These are phyloP conservation scores for Nicotiana tomentosiformis DNA, from an alignment of 257 asterid species.

Conservation along the genomic window DNA sequence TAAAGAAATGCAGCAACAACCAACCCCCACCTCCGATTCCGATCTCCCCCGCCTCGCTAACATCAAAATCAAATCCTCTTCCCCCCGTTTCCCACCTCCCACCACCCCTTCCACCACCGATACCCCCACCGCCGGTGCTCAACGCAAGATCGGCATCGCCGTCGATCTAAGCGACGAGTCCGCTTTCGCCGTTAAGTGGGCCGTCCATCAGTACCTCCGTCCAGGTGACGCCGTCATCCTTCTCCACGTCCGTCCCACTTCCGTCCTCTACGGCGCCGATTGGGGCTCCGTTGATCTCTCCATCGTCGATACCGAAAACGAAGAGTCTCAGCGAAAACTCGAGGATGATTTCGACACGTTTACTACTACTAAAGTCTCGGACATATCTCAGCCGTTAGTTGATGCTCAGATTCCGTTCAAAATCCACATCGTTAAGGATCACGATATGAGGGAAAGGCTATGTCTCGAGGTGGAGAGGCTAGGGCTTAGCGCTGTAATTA, in stretches of 20 bases:
- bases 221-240: slow-evolving; percentile 83
- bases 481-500: slow-evolving; percentile 74
- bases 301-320: slow-evolving; percentile 52
- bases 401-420: slow-evolving; percentile 86
- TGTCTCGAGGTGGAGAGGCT: slow-evolving; percentile 88
- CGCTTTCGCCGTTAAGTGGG: slow-evolving; percentile 83
- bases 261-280: slow-evolving; percentile 89
- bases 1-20: slow-evolving; percentile 42
- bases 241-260: slow-evolving; percentile 81
- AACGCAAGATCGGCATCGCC: slow-evolving; percentile 82
- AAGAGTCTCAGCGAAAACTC: slow-evolving; percentile 60
- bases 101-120: slow-evolving; percentile 59
- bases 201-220: slow-evolving; percentile 72
- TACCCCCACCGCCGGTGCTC: slow-evolving; percentile 78
- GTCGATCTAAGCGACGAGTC: slow-evolving; percentile 85
- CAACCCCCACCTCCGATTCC: slow-evolving; percentile 33
- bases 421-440: slow-evolving; percentile 89
- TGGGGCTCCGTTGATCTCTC: slow-evolving; percentile 89
- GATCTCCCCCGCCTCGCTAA: slow-evolving; percentile 77
- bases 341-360: slow-evolving; percentile 75
- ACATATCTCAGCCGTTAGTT: slow-evolving; percentile 70
- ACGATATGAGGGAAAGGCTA: slow-evolving; percentile 83
- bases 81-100: slow-evolving; percentile 81
- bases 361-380: slow-evolving; percentile 64
- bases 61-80: slow-evolving; percentile 79